phyloP scores from a whole-genome alignment of 768 basidiomycete genomes.

The Piloderma croceum region DNA sequence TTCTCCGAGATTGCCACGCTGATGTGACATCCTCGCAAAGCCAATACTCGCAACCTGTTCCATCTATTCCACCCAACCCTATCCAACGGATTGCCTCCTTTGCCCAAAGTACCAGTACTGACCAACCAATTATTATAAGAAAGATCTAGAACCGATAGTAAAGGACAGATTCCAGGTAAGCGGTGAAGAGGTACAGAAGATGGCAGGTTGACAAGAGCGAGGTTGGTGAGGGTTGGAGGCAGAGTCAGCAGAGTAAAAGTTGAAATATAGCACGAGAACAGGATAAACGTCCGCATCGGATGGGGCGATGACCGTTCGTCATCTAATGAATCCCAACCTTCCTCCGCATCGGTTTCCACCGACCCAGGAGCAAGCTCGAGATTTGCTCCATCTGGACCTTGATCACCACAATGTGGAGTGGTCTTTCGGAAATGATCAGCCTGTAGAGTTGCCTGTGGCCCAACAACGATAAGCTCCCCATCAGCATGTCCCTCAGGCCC shows the following conservation, averaged over 20 bases:
- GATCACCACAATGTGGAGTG: background rate
- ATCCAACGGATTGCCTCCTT: constrained; percentile 14
- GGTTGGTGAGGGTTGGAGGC: constrained; percentile 59
- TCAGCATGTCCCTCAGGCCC: constrained; percentile 47
- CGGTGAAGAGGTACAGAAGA: constrained; percentile 47
- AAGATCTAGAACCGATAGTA: constrained; percentile 58
- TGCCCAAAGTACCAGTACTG: constrained; percentile 4
- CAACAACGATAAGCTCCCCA: constrained; percentile 62
- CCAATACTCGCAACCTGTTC: constrained; percentile 48
- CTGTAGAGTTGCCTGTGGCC: constrained; percentile 42
- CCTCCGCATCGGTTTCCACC: constrained; percentile 10
- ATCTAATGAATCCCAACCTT: constrained; percentile 45
- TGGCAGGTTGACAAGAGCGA: constrained; percentile 52
- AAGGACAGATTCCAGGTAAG: constrained; percentile 53
- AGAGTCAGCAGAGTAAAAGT: constrained; percentile 42
- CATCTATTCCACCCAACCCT: constrained; percentile 37
- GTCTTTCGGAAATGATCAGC: constrained; percentile 37
- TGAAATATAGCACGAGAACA: constrained; percentile 45
- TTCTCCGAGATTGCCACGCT: constrained; percentile 35
- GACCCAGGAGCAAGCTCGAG: too few relatives aligned
- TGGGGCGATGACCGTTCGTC: constrained; percentile 16
- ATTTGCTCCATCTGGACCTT: background rate
- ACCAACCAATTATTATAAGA: constrained; percentile 57
- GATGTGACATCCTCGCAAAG: constrained; percentile 49
- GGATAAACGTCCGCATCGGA: constrained; percentile 41